Evolutionary conservation across 306 rosid species (phyloP).

Genomic region (Malus sylvestris): DNA sequence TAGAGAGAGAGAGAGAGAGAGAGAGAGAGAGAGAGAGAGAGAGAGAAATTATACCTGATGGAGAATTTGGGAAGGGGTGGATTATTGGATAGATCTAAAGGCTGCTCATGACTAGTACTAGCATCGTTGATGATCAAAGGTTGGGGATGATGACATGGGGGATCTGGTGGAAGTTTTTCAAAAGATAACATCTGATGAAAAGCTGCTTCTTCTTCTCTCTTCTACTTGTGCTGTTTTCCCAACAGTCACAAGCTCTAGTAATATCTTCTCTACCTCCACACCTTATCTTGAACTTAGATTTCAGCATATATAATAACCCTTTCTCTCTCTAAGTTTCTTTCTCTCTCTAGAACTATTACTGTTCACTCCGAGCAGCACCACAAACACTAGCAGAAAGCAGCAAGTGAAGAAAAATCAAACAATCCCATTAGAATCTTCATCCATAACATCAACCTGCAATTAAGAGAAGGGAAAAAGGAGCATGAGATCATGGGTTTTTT

Average conservation of each 20-base stretch:
- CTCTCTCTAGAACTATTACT: slow-evolving; percentile 8
- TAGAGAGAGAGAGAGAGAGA: not conserved
- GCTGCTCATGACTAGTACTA: not conserved
- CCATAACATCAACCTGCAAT: slow-evolving; percentile 28
- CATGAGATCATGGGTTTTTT: slow-evolving; percentile 11
- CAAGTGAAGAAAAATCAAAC: slow-evolving; percentile 8
- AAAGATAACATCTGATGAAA: slow-evolving; percentile 67
- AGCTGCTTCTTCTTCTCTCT: slow-evolving; percentile 25
- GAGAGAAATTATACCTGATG: slow-evolving; percentile 32
- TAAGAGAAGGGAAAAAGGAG: slow-evolving; percentile 2
- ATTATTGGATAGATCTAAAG: slow-evolving; percentile 27
- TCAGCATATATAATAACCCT: slow-evolving; percentile 42
- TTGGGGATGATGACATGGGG: slow-evolving; percentile 32
- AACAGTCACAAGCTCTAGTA: slow-evolving; percentile 41
- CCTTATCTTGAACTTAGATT: slow-evolving; percentile 41
- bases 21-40: not conserved
- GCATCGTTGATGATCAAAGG: slow-evolving; percentile 18
- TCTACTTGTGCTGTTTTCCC: slow-evolving; percentile 38
- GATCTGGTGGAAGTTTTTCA: slow-evolving; percentile 54
- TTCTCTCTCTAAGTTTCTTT: slow-evolving; percentile 8
- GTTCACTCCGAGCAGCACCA: slow-evolving; percentile 14
- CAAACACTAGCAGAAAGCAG: slow-evolving; percentile 11
- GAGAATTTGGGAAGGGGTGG: slow-evolving; percentile 40
- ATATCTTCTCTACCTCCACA: slow-evolving; percentile 25
- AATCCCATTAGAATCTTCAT: slow-evolving; percentile 28